These are phyloP conservation scores for Otatea glauca DNA, from an alignment of 176 grass and related monocot species.

Conservation along the genomic window DNA sequence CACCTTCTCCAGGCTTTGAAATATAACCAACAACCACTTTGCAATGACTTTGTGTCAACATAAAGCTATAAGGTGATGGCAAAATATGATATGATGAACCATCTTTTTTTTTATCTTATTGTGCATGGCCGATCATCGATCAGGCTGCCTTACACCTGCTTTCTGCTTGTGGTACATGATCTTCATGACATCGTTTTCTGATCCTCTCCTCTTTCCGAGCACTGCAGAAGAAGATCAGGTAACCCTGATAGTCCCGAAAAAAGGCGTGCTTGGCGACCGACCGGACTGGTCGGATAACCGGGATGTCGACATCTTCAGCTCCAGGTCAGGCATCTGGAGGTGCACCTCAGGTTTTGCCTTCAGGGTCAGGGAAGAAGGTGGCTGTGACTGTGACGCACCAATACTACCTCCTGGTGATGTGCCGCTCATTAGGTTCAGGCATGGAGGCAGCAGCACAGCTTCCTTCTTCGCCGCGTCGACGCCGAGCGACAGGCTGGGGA, in stretches of 20 bases:
- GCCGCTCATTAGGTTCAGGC: slow-evolving; percentile 48
- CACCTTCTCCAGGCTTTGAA: slow-evolving; percentile 39
- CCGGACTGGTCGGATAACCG: slow-evolving; percentile 39
- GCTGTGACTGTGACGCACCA: slow-evolving; percentile 1
- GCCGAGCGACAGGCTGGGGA: background rate
- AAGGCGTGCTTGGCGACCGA: slow-evolving; percentile 19
- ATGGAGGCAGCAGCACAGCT: slow-evolving; percentile 20
- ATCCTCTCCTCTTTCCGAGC: background rate
- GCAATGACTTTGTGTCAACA: slow-evolving; percentile 45
- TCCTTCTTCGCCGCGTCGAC: background rate
- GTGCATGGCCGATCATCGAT: background rate
- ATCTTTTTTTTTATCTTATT: background rate
- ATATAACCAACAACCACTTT: slow-evolving; percentile 28
- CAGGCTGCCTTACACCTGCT: background rate
- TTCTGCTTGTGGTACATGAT: slow-evolving; percentile 26
- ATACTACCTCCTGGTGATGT: background rate
- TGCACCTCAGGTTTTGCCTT: slow-evolving; percentile 48
- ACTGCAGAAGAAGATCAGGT: slow-evolving; percentile 32
- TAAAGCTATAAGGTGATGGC: slow-evolving; percentile 47
- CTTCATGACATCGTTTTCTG: slow-evolving; percentile 20
- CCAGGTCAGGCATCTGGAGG: slow-evolving; percentile 52
- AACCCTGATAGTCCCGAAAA: slow-evolving; percentile 49
- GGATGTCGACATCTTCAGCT: slow-evolving; percentile 68
- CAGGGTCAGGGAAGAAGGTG: background rate
- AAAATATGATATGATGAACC: slow-evolving; percentile 3